These are phyloP conservation scores for Aspergillus arachidicola DNA, from an alignment of 2,329 filamentous ascomycete genomes.

Conservation along the genomic window DNA sequence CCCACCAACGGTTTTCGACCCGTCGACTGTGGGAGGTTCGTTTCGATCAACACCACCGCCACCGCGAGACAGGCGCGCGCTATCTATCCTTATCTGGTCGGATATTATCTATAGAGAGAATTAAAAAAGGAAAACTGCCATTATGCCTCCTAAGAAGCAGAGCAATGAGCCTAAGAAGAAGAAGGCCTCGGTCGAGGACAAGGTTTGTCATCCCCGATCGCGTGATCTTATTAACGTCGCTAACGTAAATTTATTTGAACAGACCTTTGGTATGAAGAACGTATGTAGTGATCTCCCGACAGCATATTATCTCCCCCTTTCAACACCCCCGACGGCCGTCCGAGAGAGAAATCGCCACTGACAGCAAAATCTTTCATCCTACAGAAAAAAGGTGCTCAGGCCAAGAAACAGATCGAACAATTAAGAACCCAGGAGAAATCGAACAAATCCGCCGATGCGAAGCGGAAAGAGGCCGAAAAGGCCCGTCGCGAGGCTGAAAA, in stretches of 20 bases:
- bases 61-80: background rate
- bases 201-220: constrained; percentile 47
- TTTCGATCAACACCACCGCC: background rate
- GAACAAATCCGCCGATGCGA: constrained; percentile 82
- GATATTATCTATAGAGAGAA: constrained; percentile 14
- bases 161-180: constrained; percentile 52
- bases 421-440: constrained; percentile 73
- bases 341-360: constrained; percentile 18
- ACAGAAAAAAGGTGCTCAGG: constrained; percentile 85
- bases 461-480: constrained; percentile 71
- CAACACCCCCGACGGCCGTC: constrained; percentile 8
- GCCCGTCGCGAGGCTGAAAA: constrained; percentile 79
- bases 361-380: constrained; percentile 13
- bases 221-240: background rate
- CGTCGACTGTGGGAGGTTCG: constrained; percentile 8
- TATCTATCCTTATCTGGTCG: constrained; percentile 12
- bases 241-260: constrained; percentile 8
- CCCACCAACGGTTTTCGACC: constrained; percentile 6
- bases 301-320: background rate
- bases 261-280: constrained; percentile 99
- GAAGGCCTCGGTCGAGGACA: constrained; percentile 72
- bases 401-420: constrained; percentile 87
- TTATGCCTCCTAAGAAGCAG: constrained; percentile 52
- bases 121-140: constrained; percentile 27
- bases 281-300: constrained; percentile 39